phyloP scores from a whole-genome alignment of 2,329 filamentous ascomycete genomes.

The Fusarium longipes region DNA sequence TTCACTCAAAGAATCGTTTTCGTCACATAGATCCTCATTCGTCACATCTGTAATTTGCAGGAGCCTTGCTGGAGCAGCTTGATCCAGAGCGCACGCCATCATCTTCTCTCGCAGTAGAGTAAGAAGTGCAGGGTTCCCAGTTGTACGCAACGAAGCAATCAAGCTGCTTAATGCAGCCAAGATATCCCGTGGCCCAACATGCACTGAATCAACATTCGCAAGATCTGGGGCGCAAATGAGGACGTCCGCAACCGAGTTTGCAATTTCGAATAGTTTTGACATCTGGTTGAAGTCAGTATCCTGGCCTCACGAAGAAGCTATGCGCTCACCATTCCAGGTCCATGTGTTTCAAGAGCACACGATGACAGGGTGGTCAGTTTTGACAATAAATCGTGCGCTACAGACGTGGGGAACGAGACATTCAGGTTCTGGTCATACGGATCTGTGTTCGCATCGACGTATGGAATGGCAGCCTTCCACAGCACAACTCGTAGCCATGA shows the following conservation, averaged over 20 bases:
- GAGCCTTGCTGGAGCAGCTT: constrained; percentile 1
- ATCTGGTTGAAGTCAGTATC: not conserved
- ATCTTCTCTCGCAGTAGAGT: constrained; percentile 21
- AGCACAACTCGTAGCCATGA: constrained; percentile 25
- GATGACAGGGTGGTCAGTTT: constrained; percentile 21
- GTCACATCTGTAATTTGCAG: constrained; percentile 18
- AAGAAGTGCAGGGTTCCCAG: constrained; percentile 12
- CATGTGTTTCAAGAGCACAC: constrained; percentile 20
- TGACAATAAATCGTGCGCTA: constrained; percentile 18
- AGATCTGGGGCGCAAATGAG: constrained; percentile 30
- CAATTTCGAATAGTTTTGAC: constrained; percentile 29
- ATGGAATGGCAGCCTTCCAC: constrained; percentile 27
- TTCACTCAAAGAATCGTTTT: not conserved
- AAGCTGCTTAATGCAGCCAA: constrained; percentile 18
- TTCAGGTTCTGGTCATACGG: constrained; percentile 17
- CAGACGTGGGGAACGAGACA: constrained; percentile 21
- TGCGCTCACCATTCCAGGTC: constrained; percentile 14
- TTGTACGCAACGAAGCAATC: constrained; percentile 14
- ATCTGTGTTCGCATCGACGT: constrained; percentile 15
- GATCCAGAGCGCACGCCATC: constrained; percentile 18
- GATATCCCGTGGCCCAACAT: constrained; percentile 19
- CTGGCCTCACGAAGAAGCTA: too few relatives aligned
- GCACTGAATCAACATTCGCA: constrained; percentile 5
- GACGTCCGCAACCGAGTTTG: constrained; percentile 25
- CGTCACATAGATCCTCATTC: not conserved